Percentiles rank a stretch among this genome's conserved stretches.
phyloP scores from a whole-genome alignment of 1,284 basidiomycete species.

The Apiotrichum siamense region DNA sequence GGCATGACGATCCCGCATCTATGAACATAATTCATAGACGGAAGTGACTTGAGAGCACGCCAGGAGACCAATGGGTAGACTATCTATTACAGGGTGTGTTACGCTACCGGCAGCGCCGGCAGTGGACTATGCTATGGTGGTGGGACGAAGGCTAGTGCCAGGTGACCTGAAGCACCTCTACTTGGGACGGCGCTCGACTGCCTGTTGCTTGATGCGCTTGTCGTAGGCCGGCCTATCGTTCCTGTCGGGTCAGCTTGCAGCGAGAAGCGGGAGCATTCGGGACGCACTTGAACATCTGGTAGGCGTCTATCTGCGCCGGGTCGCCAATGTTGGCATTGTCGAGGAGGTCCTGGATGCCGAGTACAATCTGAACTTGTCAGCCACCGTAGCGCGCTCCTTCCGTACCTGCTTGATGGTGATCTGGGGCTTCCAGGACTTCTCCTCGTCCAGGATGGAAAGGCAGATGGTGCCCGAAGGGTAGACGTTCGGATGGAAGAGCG shows the following conservation, averaged over 20 bases:
- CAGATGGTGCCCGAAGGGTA: slow-evolving; percentile 99
- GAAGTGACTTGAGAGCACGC: too few relatives aligned
- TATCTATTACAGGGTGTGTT: too few relatives aligned
- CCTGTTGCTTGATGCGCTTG: slow-evolving; percentile 72
- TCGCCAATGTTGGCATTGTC: slow-evolving; percentile 92
- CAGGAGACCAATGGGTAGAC: too few relatives aligned
- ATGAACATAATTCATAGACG: too few relatives aligned
- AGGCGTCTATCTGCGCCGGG: slow-evolving; percentile 94
- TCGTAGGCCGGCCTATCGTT: slow-evolving; percentile 86
- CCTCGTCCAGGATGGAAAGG: slow-evolving; percentile 95
- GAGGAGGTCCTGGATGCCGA: slow-evolving; percentile 90
- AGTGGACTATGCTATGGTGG: too few relatives aligned
- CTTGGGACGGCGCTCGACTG: slow-evolving; percentile 67
- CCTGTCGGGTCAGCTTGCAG: slow-evolving; percentile 51
- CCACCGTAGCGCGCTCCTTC: slow-evolving; percentile 1
- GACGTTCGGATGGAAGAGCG: slow-evolving; percentile 96
- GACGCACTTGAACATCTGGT: slow-evolving; percentile 91
- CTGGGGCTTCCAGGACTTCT: slow-evolving; percentile 98
- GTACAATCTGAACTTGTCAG: slow-evolving; percentile 62
- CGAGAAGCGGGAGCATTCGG: neutral
- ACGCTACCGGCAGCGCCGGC: too few relatives aligned
- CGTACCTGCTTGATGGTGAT: slow-evolving; percentile 95
- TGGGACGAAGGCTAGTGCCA: too few relatives aligned
- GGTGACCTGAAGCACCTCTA: slow-evolving; percentile 38
- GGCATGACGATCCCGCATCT: too few relatives aligned